Base-by-base conservation (phyloP, 768 basidiomycete species). In the Stropharia rugosoannulata region DNA sequence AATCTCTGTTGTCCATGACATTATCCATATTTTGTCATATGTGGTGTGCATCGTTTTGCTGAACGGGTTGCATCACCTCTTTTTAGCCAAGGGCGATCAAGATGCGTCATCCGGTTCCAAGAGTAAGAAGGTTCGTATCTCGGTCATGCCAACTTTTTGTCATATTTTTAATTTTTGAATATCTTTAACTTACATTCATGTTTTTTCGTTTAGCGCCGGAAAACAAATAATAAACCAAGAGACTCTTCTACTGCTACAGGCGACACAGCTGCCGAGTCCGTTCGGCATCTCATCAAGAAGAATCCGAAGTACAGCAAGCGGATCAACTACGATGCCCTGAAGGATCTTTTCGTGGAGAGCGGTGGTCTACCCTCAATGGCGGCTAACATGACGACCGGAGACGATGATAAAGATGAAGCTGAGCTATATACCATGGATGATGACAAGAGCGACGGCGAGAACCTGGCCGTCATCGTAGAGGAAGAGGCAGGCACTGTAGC, bases 301-400 rank as follows among this genome's bases (percentile, higher is more conserved):
- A 93, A 89, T 59, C 80, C 86, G 19, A 89, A 85, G 65, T 94
- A 95, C 71, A 93, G 90, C 72, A 92, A 92, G 66, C 85, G 93
- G 49, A 95, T 96, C 73, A 97, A 97, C 68, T 97, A 96, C 68
- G 89, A 91, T 62, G 93, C 91, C 0, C 82, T 95, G 51, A 88
- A 90, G 61, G 82, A 84, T 54, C 79, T 96, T 10, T 92, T 95
- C 67, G 74, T 80, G 27, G 82, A 84, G 63, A 71, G 65, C 54
- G 71, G 68, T 37, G 67, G 69, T 8, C 54, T 63, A 36, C 63
- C 71, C 27, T 71, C 68, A 11, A 43, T 71, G 38, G 58, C 62
- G 12, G 65, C 64, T 5, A 60, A 55, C 13, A 72, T 75, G 64
- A 64, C 63, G 2, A 62, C 63, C 1, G 68, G 70, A 8, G 66